These are phyloP conservation scores for Metarhizium brunneum DNA, from an alignment of 2,329 filamentous ascomycete genomes.

Conservation along the genomic window DNA sequence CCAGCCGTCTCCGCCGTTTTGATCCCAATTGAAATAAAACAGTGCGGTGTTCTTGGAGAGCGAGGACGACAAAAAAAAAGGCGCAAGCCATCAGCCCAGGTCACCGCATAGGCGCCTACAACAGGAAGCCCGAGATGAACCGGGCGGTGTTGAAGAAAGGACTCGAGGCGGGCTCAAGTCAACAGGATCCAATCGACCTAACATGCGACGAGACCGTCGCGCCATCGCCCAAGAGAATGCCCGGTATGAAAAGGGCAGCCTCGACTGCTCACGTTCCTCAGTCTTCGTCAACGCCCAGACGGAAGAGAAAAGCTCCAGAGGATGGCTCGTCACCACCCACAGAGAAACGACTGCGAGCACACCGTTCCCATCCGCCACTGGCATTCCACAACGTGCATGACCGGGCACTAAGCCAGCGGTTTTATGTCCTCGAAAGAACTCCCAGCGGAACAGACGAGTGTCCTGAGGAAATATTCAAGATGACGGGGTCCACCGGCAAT, in stretches of 20 bases:
- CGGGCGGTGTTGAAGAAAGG: too few relatives aligned
- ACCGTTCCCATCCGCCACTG: conserved; percentile 17
- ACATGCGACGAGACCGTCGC: background rate
- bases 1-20: too few relatives aligned
- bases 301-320: conserved; percentile 10
- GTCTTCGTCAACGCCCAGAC: conserved; percentile 2
- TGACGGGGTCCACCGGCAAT: conserved; percentile 58
- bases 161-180: background rate
- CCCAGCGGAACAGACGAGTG: conserved; percentile 24
- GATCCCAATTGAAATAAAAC: too few relatives aligned
- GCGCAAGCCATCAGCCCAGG: too few relatives aligned
- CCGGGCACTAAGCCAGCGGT: conserved; percentile 31
- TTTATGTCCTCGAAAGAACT: conserved; percentile 36
- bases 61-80: too few relatives aligned
- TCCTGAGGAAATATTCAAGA: conserved; percentile 43
- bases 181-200: conserved; percentile 3
- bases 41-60: too few relatives aligned
- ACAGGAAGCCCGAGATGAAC: too few relatives aligned
- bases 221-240: too few relatives aligned
- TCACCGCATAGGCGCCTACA: too few relatives aligned
- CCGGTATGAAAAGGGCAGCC: too few relatives aligned
- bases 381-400: conserved; percentile 29
- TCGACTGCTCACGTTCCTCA: background rate
- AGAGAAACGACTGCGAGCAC: conserved; percentile 27
- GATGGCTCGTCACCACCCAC: conserved; percentile 1